Base-by-base conservation (phyloP, 2,329 filamentous ascomycete genomes). In the Fonsecaea pedrosoi region DNA sequence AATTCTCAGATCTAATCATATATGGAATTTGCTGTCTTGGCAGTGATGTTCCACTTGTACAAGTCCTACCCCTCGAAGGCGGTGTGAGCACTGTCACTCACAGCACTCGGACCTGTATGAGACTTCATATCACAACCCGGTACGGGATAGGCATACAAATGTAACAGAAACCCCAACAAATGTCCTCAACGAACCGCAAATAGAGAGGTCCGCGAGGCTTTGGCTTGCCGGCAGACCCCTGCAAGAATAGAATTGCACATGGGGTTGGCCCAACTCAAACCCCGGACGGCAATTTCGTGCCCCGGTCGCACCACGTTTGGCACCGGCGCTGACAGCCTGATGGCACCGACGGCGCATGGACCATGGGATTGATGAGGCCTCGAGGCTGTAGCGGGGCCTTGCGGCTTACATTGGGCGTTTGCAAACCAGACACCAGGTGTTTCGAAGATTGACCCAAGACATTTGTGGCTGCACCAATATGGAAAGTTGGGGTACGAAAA, bases 231-330 rank as follows among this genome's bases (percentile, higher is more conserved):
- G 32, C 38, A 21, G 32, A 66, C 37, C 64, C 64, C 58, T 66
- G 57, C 54, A 34, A 62, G 38, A 50, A 60, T 55, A n/a, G 37
- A 50, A 61, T 61, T 57, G 58, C 50, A 66, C 50, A 56, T 66
- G 61, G 57, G 48, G 18, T 48, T 62, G 34, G 50, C 37, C 42
- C 40, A 50, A 35, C 37, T n/a, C 12, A 57, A 54, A 53, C 58
- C 64, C 64, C 54, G 48, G 53, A 45, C 25, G 37, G 35, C 34
- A 66, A 66, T 66, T 66, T 66, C 42, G 25, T 35, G 42, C 56
- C 64, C 64, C 58, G 58, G 54, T 58, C 48, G 35, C 58, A 34
- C 48, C 64, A 60, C 55, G 42, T 59, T 65, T 65, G 55, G 55
- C 60, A 48, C 60, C 53, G 40, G 37, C 53, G 50, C 60, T 56